These are phyloP conservation scores for Tricholoma sp. DNA, from an alignment of 768 basidiomycete genomes.

Conservation along the genomic window DNA sequence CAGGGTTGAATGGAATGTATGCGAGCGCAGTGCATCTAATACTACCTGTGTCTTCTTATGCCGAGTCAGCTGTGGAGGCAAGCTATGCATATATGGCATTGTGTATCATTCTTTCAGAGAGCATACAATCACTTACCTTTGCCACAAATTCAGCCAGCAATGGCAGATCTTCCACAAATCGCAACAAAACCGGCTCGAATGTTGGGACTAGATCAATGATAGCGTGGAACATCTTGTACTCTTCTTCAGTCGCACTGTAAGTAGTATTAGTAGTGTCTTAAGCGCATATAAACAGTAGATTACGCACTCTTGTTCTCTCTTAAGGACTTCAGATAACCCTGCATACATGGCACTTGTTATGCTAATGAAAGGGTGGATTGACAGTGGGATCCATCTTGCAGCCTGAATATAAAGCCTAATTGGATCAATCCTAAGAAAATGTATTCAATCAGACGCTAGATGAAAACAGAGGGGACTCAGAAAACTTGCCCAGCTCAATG, in stretches of 20 bases:
- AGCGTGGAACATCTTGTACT: neutral
- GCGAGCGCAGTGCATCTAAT: neutral
- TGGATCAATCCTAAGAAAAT: neutral
- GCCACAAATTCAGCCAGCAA: neutral
- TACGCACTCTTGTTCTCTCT: neutral
- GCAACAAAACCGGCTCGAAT: neutral
- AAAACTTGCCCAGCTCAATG: neutral
- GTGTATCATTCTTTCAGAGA: no score
- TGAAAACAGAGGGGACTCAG: no score
- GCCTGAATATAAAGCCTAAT: neutral
- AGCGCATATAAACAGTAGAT: no score
- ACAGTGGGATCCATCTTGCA: neutral
- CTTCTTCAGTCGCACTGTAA: neutral
- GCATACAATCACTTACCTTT: neutral
- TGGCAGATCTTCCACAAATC: neutral
- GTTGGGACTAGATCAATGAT: neutral
- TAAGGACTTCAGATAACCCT: neutral
- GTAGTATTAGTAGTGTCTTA: no score
- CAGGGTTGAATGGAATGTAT: neutral
- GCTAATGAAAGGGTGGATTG: neutral
- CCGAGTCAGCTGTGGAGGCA: neutral
- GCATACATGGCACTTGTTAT: neutral
- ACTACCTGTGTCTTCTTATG: neutral
- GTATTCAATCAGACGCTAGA: no score
- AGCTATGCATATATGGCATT: neutral